These are phyloP conservation scores for Suhomyces taliae DNA, from an alignment of 1,139 yeast genomes.

Conservation along the genomic window DNA sequence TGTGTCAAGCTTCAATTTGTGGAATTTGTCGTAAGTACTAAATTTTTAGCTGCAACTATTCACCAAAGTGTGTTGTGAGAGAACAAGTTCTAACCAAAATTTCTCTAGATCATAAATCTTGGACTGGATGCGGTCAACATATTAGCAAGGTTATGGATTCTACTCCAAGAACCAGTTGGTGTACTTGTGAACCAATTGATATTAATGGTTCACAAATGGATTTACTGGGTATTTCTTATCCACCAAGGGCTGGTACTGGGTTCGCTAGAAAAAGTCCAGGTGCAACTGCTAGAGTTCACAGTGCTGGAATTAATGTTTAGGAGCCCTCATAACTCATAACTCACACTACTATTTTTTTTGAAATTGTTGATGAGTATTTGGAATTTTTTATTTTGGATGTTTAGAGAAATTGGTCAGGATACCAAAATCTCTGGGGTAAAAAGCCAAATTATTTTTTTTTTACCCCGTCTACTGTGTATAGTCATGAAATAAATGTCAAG, in stretches of 20 bases:
- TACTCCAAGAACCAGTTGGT: conserved; percentile 39
- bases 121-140: conserved; percentile 47
- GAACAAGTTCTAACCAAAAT: conserved; percentile 12
- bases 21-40: conserved; percentile 33
- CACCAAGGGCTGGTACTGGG: conserved; percentile 49
- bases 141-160: conserved; percentile 35
- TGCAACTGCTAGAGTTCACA: background rate
- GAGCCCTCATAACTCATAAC: background rate
- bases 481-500: background rate
- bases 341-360: background rate
- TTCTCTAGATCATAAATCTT: conserved; percentile 30
- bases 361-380: background rate
- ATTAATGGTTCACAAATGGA: conserved; percentile 14
- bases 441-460: no score
- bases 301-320: background rate
- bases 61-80: no score
- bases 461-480: background rate
- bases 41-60: background rate
- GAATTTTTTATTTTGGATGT: no score
- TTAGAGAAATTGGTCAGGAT: background rate
- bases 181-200: conserved; percentile 36
- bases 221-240: conserved; percentile 24
- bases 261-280: background rate
- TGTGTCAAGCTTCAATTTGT: conserved; percentile 41
- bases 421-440: background rate